Percentiles rank a stretch among this genome's conserved stretches.
Evolutionary conservation across 2,329 filamentous ascomycete species (phyloP).

Genomic region (Dothiorella sarmentorum): DNA sequence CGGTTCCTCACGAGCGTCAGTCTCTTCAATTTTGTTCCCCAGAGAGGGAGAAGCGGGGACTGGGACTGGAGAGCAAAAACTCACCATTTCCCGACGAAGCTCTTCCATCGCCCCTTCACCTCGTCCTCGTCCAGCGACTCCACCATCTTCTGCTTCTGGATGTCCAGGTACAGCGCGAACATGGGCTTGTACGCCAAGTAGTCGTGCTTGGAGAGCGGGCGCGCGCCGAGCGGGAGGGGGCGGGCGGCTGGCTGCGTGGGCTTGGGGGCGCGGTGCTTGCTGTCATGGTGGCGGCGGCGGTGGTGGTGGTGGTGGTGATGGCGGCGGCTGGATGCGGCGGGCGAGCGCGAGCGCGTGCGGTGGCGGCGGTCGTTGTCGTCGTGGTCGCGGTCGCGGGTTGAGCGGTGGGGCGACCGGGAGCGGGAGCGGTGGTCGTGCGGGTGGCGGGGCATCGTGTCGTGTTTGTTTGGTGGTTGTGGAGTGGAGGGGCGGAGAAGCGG

Average conservation of each 20-base stretch:
- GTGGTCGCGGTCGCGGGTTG: slow-evolving; percentile 31
- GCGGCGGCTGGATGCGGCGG: neutral
- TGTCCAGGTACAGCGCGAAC: slow-evolving; percentile 79
- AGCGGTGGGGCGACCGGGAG: slow-evolving; percentile 36
- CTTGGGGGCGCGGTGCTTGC: neutral
- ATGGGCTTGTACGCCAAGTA: slow-evolving; percentile 64
- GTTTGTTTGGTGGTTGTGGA: neutral
- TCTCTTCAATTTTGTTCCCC: slow-evolving; percentile 15
- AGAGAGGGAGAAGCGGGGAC: slow-evolving; percentile 7
- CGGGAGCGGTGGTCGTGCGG: neutral
- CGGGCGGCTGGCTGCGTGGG: neutral
- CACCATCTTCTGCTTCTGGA: slow-evolving; percentile 76
- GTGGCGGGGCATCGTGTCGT: slow-evolving; percentile 1
- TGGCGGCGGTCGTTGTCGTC: slow-evolving; percentile 38
- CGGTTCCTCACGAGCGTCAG: slow-evolving; percentile 67
- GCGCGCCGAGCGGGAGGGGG: slow-evolving; percentile 62
- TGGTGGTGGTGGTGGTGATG: neutral
- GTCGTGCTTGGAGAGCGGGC: slow-evolving; percentile 65
- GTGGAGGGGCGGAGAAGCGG: neutral
- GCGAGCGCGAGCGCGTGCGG: slow-evolving; percentile 33
- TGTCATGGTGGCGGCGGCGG: neutral
- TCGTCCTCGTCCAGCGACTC: slow-evolving; percentile 71
- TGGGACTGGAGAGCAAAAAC: no score
- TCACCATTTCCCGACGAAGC: slow-evolving; percentile 84
- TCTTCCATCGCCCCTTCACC: slow-evolving; percentile 83